Evolutionary conservation across 1,284 basidiomycete species (phyloP), one percentile per base, ranked within the genome.

Genomic region (Ustilago trichophora): DNA sequence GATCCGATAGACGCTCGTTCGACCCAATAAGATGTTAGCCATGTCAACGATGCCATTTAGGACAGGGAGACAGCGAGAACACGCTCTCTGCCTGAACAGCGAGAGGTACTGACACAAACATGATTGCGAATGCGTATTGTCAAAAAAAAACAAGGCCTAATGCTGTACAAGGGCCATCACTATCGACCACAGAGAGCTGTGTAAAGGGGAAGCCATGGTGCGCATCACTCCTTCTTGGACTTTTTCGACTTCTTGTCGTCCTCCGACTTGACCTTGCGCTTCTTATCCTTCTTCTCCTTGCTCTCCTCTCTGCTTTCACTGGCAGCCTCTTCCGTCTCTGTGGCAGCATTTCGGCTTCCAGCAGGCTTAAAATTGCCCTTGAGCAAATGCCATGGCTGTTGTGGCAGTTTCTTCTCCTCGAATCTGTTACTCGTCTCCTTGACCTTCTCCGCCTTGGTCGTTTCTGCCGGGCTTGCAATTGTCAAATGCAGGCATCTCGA

Each of bases 351-450:
- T 15, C 47, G 42, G 22, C 40, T 57, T 12, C 69, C 57, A 19
- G 50, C 48, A 4, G 48, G 44, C 19, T 44, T 41, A 27, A 75
- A 76, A 22, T 36, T 41, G 2, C 70, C 70, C 26, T 62, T 62
- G 4, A 76, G 37, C 24, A 70, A 40, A 29, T 75, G 66, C 72
- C 72, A 75, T 4, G 75, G 75, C 58, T 76, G 75, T 24, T 57
- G 51, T 15, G 60, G 60, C 41, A 64, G 53, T 52, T 51, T 57
- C 34, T 49, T 62, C 52, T 51, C 52, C 21, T 44, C 56, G 19
- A 45, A 63, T 18, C 42, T 37, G 40, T 49, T 63, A 15, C 34
- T 50, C 4, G 48, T 27, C 34, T 49, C 51, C 31, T 45, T 49
- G 8, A 52, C n/a, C 18, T 48, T 57, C 15, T 50, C 31, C 22